Percentiles rank a stretch among this genome's conserved stretches.
Evolutionary conservation across 1,284 basidiomycete species (phyloP).

Genomic region (Melampsora americana): DNA sequence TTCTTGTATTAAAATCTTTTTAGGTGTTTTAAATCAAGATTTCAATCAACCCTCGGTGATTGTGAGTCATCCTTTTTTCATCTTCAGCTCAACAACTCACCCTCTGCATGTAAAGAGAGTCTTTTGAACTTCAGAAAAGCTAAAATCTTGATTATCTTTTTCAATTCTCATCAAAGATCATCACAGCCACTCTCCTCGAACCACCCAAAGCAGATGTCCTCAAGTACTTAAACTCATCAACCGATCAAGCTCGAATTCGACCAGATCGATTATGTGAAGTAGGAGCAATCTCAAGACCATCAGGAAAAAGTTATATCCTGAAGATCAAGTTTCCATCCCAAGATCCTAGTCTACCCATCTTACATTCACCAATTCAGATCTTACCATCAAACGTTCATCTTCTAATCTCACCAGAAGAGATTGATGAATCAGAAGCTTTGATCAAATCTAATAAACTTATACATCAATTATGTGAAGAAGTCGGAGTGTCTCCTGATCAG

Average conservation of each 20-base stretch:
- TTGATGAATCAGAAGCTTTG: constrained; percentile 66
- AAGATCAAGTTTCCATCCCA: neutral
- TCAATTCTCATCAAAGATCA: neutral
- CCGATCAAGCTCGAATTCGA: neutral
- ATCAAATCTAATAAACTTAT: constrained; percentile 66
- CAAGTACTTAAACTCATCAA: neutral
- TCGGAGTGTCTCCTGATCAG: constrained; percentile 56
- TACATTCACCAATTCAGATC: constrained; percentile 45
- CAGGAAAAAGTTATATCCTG: constrained; percentile 16
- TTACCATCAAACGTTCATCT: constrained; percentile 69
- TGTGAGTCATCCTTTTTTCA: neutral
- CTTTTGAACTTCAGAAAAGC: neutral
- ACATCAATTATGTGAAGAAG: constrained; percentile 68
- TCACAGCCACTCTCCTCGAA: constrained; percentile 18
- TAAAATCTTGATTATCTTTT: neutral
- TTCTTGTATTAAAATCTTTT: neutral
- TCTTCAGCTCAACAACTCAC: neutral
- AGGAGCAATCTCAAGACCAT: constrained; percentile 3
- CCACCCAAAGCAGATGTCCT: constrained; percentile 27
- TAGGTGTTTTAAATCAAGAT: neutral
- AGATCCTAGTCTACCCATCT: neutral
- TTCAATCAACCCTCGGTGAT: neutral
- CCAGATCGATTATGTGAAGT: constrained; percentile 24
- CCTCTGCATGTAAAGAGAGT: neutral
- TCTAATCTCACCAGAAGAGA: constrained; percentile 73